Conservation (phyloP, 257 asterid genomes). For the Sherardia arvensis region DNA sequence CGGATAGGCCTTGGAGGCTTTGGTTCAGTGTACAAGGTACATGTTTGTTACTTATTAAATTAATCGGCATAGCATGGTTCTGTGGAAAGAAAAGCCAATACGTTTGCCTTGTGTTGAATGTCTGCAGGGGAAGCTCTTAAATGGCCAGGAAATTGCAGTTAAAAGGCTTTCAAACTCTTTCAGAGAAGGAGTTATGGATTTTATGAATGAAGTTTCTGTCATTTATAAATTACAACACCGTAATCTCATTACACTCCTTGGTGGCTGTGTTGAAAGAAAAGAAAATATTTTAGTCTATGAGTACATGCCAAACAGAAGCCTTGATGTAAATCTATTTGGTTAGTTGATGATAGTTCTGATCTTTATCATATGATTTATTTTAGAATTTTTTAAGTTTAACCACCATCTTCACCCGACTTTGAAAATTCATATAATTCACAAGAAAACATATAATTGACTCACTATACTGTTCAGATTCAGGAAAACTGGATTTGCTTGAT, state of each 20-base stretch:
- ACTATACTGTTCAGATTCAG: not conserved
- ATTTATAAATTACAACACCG: slow-evolving; percentile 40
- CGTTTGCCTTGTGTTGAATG: not conserved
- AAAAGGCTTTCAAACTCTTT: slow-evolving; percentile 28
- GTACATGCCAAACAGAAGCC: slow-evolving; percentile 46
- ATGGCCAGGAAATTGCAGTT: slow-evolving; percentile 13
- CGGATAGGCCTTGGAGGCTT: slow-evolving; percentile 58
- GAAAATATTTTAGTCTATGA: slow-evolving; percentile 51
- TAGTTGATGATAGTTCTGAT: slow-evolving; percentile 1
- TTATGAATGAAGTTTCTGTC: slow-evolving; percentile 28
- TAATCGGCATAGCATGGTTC: not conserved
- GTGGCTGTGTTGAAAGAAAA: slow-evolving; percentile 34
- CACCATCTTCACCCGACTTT: not conserved
- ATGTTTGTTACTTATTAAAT: not conserved
- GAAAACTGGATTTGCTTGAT: not conserved
- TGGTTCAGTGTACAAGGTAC: slow-evolving; percentile 59
- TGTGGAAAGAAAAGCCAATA: not conserved
- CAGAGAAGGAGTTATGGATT: slow-evolving; percentile 23
- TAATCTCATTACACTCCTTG: slow-evolving; percentile 43
- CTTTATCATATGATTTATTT: not conserved
- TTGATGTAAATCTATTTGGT: slow-evolving; percentile 14
- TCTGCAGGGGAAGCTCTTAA: slow-evolving; percentile 12
- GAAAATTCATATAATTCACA: too few species aligned
- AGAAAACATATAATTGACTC: not conserved
- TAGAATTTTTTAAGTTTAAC: too few species aligned